Conservation (phyloP, 352 stramenopile genomes). For the Phytophthora meadii region DNA sequence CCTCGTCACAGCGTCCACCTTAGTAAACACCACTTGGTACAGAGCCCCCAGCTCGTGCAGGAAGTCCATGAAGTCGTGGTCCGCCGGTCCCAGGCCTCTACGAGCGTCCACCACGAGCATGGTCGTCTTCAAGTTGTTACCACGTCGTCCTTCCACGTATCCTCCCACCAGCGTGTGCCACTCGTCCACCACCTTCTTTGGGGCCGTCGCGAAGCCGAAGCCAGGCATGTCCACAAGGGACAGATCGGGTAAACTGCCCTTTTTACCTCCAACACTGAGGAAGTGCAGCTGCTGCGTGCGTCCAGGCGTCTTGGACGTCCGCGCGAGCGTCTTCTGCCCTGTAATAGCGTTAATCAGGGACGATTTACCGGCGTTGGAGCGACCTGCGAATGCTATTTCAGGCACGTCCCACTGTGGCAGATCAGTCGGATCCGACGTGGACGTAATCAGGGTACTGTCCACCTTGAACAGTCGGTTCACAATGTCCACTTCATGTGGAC, state of each 20-base stretch:
- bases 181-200: constrained; percentile 74
- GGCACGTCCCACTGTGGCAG: constrained; percentile 75
- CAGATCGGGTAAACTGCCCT: constrained; percentile 69
- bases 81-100: constrained; percentile 75
- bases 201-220: constrained; percentile 85
- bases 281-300: constrained; percentile 86
- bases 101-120: constrained; percentile 85
- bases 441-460: constrained; percentile 74
- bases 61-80: constrained; percentile 91
- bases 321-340: constrained; percentile 64
- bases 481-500: constrained; percentile 68
- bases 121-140: constrained; percentile 76
- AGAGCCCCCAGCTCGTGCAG: constrained; percentile 79
- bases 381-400: constrained; percentile 87
- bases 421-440: constrained; percentile 56
- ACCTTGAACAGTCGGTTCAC: constrained; percentile 69
- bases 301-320: constrained; percentile 89
- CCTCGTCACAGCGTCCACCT: constrained; percentile 74
- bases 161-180: constrained; percentile 85
- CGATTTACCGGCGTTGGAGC: constrained; percentile 91
- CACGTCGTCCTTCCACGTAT: constrained; percentile 71
- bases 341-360: constrained; percentile 90
- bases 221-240: constrained; percentile 88
- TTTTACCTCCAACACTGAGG: constrained; percentile 80
- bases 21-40: constrained; percentile 93